These are phyloP conservation scores for Termitomyces sp. DNA, from an alignment of 1,284 basidiomycete species.

Conservation along the genomic window DNA sequence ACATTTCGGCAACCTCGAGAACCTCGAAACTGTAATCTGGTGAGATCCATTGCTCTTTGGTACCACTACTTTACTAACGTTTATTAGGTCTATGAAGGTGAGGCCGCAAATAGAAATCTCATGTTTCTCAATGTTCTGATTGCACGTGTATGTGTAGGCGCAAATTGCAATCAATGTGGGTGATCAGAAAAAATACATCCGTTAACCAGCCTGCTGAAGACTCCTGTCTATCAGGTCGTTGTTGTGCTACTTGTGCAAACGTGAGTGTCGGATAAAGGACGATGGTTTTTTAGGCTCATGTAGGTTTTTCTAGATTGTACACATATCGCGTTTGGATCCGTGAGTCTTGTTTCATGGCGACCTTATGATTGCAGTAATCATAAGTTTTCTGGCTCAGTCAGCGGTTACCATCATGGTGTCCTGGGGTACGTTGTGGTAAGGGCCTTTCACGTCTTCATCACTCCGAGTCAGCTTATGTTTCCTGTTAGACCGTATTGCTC, in stretches of 20 bases:
- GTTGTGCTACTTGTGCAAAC: conserved; percentile 37
- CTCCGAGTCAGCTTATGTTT: neutral
- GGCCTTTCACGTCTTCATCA: neutral
- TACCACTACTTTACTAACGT: neutral
- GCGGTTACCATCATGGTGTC: conserved; percentile 35
- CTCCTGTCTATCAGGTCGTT: conserved; percentile 23
- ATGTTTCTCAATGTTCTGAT: conserved; percentile 1
- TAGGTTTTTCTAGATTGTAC: conserved; percentile 28
- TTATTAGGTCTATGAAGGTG: conserved; percentile 33
- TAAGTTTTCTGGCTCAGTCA: conserved; percentile 23
- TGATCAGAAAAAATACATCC: neutral
- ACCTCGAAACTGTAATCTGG: conserved; percentile 25
- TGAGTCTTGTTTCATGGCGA: conserved; percentile 22
- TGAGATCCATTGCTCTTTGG: conserved; percentile 11
- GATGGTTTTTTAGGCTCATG: neutral
- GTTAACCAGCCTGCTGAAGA: neutral
- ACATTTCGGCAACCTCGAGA: conserved; percentile 28
- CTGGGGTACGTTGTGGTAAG: conserved; percentile 35
- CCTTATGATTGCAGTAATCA: neutral
- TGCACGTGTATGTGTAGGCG: conserved; percentile 22
- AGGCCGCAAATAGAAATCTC: neutral
- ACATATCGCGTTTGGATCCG: conserved; percentile 36
- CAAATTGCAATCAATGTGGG: conserved; percentile 36
- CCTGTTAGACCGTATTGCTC: neutral
- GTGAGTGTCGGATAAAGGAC: conserved; percentile 20